Percentiles rank a stretch among this genome's conserved stretches.
These are phyloP conservation scores for Trichothecium sympodiale DNA, from an alignment of 2,329 filamentous ascomycete genomes.

Conservation along the genomic window DNA sequence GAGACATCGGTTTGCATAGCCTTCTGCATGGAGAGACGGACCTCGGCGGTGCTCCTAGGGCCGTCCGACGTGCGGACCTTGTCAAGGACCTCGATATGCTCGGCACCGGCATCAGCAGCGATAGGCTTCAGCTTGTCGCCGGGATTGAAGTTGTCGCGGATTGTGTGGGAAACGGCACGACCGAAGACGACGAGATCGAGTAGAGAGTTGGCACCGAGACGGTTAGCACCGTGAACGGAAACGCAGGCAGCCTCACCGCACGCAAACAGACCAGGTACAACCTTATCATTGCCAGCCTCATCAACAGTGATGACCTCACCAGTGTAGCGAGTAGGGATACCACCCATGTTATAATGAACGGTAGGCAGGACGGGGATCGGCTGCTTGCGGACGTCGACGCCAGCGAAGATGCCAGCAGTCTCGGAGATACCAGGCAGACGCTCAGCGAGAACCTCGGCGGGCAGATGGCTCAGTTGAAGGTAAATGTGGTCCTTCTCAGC, in stretches of 20 bases:
- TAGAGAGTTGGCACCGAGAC: conserved; percentile 94
- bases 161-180: conserved; percentile 92
- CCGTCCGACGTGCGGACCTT: conserved; percentile 74
- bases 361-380: conserved; percentile 93
- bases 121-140: conserved; percentile 71
- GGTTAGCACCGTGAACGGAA: conserved; percentile 96
- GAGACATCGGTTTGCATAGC: conserved; percentile 95
- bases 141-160: conserved; percentile 86
- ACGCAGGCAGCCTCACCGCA: conserved; percentile 96
- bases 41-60: conserved; percentile 76
- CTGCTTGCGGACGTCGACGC: conserved; percentile 94
- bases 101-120: conserved; percentile 74
- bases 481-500: conserved; percentile 98
- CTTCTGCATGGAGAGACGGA: conserved; percentile 92
- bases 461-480: conserved; percentile 93
- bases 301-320: conserved; percentile 91
- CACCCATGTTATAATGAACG: conserved; percentile 99
- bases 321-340: conserved; percentile 95
- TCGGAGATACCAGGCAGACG: conserved; percentile 97
- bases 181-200: conserved; percentile 97
- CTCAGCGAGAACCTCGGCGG: conserved; percentile 84
- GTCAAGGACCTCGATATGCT: conserved; percentile 80
- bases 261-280: conserved; percentile 90
- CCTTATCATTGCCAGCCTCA: conserved; percentile 75
- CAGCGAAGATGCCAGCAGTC: conserved; percentile 93